phyloP scores from a whole-genome alignment of 2,329 filamentous ascomycete genomes.

The Paraphoma chrysanthemicola region DNA sequence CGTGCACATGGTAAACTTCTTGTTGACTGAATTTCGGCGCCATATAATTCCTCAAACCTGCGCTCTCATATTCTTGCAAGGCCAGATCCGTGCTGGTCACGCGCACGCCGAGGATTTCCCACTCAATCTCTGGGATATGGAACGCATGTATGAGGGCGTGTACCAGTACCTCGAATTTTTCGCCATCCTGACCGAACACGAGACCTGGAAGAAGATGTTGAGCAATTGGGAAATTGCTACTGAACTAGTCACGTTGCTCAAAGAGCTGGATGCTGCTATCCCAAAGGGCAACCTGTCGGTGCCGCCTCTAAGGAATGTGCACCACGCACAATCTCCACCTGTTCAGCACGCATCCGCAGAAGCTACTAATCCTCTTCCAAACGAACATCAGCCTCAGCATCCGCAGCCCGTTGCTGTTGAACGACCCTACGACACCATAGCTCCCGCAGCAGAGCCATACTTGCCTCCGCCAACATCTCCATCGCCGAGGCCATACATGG shows the following conservation, averaged over 20 bases:
- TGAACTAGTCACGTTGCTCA: constrained; percentile 85
- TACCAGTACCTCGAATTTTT: constrained; percentile 96
- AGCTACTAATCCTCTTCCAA: constrained; percentile 12
- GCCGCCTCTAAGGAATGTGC: constrained; percentile 59
- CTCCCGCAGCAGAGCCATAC: constrained; percentile 54
- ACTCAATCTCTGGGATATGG: constrained; percentile 96
- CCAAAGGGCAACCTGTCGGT: constrained; percentile 68
- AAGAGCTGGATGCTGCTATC: constrained; percentile 86
- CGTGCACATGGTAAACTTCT: constrained; percentile 78
- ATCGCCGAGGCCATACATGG: constrained; percentile 55
- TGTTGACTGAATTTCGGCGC: constrained; percentile 90
- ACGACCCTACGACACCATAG: constrained; percentile 66
- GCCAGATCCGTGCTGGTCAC: constrained; percentile 80
- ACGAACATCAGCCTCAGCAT: constrained; percentile 7
- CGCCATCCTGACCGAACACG: constrained; percentile 84
- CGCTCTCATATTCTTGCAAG: constrained; percentile 92
- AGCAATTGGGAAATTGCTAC: constrained; percentile 92
- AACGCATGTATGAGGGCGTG: constrained; percentile 91
- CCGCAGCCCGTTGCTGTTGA: constrained; percentile 62
- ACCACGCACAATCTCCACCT: constrained; percentile 37
- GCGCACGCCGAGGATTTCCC: constrained; percentile 87
- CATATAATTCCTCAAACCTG: constrained; percentile 94
- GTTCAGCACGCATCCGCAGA: constrained; percentile 37
- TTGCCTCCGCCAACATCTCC: constrained; percentile 42
- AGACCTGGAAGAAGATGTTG: constrained; percentile 81